Conservation (phyloP, 1,284 basidiomycete genomes). For the Microbotryum scabiosae region DNA sequence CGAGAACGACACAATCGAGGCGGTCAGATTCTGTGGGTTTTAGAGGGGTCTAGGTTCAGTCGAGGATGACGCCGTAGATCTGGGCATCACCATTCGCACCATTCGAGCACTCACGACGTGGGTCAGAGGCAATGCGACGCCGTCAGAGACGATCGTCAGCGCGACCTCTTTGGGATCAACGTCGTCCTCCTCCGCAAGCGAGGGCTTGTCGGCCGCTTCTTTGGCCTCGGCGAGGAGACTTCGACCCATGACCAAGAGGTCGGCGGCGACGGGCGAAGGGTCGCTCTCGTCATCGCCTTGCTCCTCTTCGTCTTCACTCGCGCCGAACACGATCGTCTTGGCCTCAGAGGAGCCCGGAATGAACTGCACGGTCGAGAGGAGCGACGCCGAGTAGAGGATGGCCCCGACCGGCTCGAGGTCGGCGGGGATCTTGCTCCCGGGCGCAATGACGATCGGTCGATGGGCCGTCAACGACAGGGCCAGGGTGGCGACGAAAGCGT, state of each 20-base stretch:
- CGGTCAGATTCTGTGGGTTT: slow-evolving; percentile 19
- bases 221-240: neutral
- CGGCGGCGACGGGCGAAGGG: slow-evolving; percentile 2
- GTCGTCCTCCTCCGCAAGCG: no score
- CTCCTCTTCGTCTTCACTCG: neutral
- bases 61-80: neutral
- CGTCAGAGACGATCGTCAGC: slow-evolving; percentile 20
- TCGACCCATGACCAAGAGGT: slow-evolving; percentile 16
- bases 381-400: slow-evolving; percentile 12
- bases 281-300: no score
- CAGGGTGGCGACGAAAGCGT: slow-evolving; percentile 26
- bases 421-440: slow-evolving; percentile 9
- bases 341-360: neutral
- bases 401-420: slow-evolving; percentile 3
- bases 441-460: slow-evolving; percentile 14
- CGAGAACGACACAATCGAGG: slow-evolving; percentile 25
- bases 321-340: slow-evolving; percentile 5
- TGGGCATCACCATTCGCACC: no score
- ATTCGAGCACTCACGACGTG: slow-evolving; percentile 9
- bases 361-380: neutral
- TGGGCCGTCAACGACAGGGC: slow-evolving; percentile 16
- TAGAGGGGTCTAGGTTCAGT: neutral
- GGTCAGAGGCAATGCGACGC: slow-evolving; percentile 11
- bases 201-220: neutral
- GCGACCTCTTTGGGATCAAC: slow-evolving; percentile 10